These are phyloP conservation scores for Sugiyamaella chiloensis DNA, from an alignment of 805 yeast genomes.

Conservation along the genomic window DNA sequence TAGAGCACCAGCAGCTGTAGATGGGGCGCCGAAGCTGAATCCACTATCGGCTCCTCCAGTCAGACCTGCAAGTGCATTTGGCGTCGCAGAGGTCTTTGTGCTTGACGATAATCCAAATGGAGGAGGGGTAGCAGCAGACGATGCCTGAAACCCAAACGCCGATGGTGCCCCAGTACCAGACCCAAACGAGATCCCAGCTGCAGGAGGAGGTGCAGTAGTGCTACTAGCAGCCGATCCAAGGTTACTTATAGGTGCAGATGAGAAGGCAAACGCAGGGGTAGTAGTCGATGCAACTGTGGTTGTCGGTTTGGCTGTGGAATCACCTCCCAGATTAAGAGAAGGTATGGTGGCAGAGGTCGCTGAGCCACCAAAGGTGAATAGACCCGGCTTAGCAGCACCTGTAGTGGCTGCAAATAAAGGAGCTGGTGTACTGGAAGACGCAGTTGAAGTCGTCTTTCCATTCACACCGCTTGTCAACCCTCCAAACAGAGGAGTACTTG, in stretches of 20 bases:
- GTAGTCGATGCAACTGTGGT: too few relatives aligned
- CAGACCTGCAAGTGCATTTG: not conserved
- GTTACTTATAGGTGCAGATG: too few relatives aligned
- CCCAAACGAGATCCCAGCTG: not conserved
- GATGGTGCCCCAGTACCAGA: not conserved
- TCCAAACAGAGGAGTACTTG: not conserved
- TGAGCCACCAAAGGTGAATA: conserved; percentile 4
- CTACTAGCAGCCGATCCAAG: not conserved
- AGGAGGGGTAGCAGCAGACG: not conserved
- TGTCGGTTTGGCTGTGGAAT: too few relatives aligned
- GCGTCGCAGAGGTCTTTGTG: not conserved
- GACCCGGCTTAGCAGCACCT: not conserved
- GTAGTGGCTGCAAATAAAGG: conserved; percentile 2
- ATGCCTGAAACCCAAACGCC: not conserved
- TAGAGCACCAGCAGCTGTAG: conserved; percentile 1
- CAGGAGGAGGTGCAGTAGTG: not conserved
- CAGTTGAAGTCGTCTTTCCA: too few relatives aligned
- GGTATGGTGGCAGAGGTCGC: too few relatives aligned
- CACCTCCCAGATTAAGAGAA: too few relatives aligned
- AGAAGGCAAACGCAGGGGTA: too few relatives aligned
- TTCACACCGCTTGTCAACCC: not conserved
- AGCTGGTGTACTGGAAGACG: too few relatives aligned
- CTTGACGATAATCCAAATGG: not conserved
- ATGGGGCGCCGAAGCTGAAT: conserved; percentile 1
- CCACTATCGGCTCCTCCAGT: not conserved